Evolutionary conservation across 179 eudicot species (phyloP).

Genomic region (Pouteria campechiana): DNA sequence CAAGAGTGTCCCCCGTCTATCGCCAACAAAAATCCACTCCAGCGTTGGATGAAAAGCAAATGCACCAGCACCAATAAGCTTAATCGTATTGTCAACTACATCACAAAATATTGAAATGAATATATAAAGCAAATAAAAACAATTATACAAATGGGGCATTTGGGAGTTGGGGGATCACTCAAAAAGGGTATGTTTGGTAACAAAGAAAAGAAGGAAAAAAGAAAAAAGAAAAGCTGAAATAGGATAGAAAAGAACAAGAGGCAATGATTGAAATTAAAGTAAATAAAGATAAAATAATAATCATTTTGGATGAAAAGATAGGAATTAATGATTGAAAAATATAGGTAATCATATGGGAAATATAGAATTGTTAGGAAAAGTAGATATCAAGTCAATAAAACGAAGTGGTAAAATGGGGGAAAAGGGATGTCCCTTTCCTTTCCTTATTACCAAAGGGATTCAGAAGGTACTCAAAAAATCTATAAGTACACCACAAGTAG

Average conservation of each 20-base stretch:
- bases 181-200: background rate
- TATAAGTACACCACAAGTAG: too few relatives aligned
- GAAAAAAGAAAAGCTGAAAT: background rate
- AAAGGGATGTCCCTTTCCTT: constrained; percentile 4
- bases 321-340: too few relatives aligned
- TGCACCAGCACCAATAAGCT: constrained; percentile 94
- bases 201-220: background rate
- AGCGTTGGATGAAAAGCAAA: constrained; percentile 95
- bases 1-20: constrained; percentile 84
- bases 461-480: too few relatives aligned
- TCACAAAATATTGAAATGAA: constrained; percentile 2
- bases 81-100: constrained; percentile 93
- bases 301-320: too few relatives aligned
- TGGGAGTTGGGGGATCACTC: background rate
- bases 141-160: too few relatives aligned
- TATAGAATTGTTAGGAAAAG: too few relatives aligned
- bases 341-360: too few relatives aligned
- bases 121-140: background rate
- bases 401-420: background rate
- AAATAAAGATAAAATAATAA: too few relatives aligned
- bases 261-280: too few relatives aligned
- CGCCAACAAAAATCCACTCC: constrained; percentile 96
- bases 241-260: too few relatives aligned
- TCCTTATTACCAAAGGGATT: too few relatives aligned
- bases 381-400: too few relatives aligned